Base-by-base conservation (phyloP, 1,284 basidiomycete species). In the Paramarasmius palmivorus region DNA sequence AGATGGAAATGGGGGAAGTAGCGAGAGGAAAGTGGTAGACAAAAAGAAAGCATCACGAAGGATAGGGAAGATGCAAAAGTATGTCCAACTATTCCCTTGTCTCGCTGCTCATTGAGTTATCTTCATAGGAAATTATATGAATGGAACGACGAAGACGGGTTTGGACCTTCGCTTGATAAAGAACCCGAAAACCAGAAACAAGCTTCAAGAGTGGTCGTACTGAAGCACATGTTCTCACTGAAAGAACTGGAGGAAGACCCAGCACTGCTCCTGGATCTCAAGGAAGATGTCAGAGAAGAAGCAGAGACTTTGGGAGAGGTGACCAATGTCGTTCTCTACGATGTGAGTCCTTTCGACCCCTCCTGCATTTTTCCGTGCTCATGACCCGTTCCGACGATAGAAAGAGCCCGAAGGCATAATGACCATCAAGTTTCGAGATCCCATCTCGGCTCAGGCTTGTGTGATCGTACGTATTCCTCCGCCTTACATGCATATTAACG, bases 261-360 rank as follows among this genome's bases (percentile, higher is more conserved):
- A 0, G 82, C 90, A 3, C 73, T 99, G 19, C 73, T 98, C 10
- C 81, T 99, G 9, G 96, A 99, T 63, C 79, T 98, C 49, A 98
- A 98, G 66, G 91, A 97, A 62, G 96, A 99, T 61, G 95, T 99
- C 8, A 82, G 96, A 52, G 94, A 97, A 37, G 96, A 99, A 65
- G 97, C 94, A 59, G 88, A 90, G 49, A 81, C 81, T 0, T 71
- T 99, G 10, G 97, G 97, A n/a, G 87, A 93, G 59, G 96, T 99
- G 2, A 99, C 95, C 1, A 98, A 94, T 63, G 92, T 98, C 0
- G 86, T 93, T n/a, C 70, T 99, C 29, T 99, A 96, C 68, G 96
- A 99, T 73, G 94, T 96, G 67, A 71, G 92, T 79, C 7, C 19
- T 17, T 47, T 12, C 46, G 41, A 42, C 19, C 25, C 46, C 46